phyloP scores from a whole-genome alignment of 805 yeast species.

The Zygosaccharomyces siamensis region DNA sequence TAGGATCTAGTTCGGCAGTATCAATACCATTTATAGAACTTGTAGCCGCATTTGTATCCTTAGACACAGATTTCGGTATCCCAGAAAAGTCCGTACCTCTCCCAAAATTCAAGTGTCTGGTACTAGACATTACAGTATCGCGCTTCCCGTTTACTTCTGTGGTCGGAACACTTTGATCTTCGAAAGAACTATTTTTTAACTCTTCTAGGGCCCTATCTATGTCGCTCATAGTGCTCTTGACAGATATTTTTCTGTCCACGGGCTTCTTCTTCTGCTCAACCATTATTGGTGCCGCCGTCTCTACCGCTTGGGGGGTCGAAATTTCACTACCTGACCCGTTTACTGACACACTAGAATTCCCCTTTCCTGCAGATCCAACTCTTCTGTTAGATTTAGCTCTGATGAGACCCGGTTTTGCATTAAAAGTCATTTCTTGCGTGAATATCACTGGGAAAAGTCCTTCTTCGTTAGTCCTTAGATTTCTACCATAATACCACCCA shows the following conservation, averaged over 20 bases:
- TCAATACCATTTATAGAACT: constrained; percentile 20
- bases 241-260: constrained; percentile 37
- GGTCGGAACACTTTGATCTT: constrained; percentile 8
- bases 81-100: constrained; percentile 6
- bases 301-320: constrained; percentile 27
- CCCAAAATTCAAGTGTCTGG: constrained; percentile 17
- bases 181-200: constrained; percentile 38
- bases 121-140: constrained; percentile 19
- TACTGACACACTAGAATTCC: constrained; percentile 18
- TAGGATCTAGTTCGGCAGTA: constrained; percentile 41
- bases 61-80: constrained; percentile 16
- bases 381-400: constrained; percentile 57
- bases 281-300: constrained; percentile 20
- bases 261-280: constrained; percentile 10
- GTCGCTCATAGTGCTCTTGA: constrained; percentile 57
- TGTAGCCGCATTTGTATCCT: constrained; percentile 13
- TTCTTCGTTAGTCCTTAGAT: constrained; percentile 62
- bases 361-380: constrained; percentile 29
- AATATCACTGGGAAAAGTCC: constrained; percentile 91
- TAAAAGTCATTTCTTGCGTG: constrained; percentile 50
- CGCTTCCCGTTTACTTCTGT: constrained; percentile 5
- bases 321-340: constrained; percentile 24
- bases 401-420: constrained; percentile 41
- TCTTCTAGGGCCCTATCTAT: constrained; percentile 71
- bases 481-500: constrained; percentile 95